Evolutionary conservation across 345 rosid genomes (phyloP), one percentile per base, ranked within the genome.

Genomic region (Luvunga scandens): DNA sequence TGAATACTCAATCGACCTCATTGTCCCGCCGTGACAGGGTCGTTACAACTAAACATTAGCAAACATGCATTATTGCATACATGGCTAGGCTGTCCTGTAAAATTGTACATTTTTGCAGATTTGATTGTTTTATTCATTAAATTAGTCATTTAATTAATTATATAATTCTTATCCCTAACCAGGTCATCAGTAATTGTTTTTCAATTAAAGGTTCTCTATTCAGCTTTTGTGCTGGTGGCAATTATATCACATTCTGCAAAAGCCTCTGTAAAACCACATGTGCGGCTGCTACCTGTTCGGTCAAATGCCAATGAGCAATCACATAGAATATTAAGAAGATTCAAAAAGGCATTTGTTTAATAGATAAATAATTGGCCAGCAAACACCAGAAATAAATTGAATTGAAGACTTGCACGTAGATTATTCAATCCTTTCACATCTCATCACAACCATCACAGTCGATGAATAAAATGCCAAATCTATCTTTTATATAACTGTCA

Each of bases 201-300:
- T 75, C 10, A 75, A 31, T 50, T 7, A 66, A 53, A 31, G 19
- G 31, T 19, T 59, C 21, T 36, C 10, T 50, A 0, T 4, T 7
- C 14, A 57, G 19, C 38, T 66, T 55, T 31, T 34, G 31, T 30
- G 72, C 24, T 66, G 55, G 28, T 31, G 5, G n/a, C n/a, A n/a
- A 3, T 27, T 10, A 6, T 38, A 21, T 14, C 24, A 5, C 60
- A 0, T 0, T 0, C 13, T 53, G 12, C 21, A 0, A 38, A 34
- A 6, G 74, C 56, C 34, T 30, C 45, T 69, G 73, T 3, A 56
- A 65, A 34, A 25, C 38, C 67, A 80, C 66, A 80, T 64, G 83
- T 79, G 81, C 75, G 34, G n/a, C 69, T 9, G 31, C 62, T 36
- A 21, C 63, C 71, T 70, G 79, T 77, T 84, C 53, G 69, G 66